Base-by-base conservation (phyloP, 1,139 yeast genomes). In the Casaregolazyma lundiana region DNA sequence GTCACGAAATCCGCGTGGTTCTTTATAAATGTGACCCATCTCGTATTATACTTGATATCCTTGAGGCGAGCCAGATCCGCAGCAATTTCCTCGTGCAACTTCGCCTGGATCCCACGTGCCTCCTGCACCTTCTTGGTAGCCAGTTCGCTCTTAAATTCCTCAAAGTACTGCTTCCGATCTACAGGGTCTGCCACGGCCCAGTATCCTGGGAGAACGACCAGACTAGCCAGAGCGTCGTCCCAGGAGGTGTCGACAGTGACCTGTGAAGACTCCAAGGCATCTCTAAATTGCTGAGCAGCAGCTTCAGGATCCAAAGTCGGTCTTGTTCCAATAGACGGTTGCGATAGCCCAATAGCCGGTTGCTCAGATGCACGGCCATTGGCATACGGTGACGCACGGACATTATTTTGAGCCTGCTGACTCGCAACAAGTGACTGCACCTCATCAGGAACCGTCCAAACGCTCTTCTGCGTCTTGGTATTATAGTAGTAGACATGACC, bases 241-340 rank as follows among this genome's bases (percentile, higher is more conserved):
- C 88, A 89, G 0, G 94, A 74, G 90, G 92, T 85, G 0, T 86
- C 76, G 0, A 84, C 75, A 58, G 83, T 89, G 1, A 87, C 85
- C 6, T 72, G 67, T 36, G 72, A 64, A 1, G 74, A 77, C 34
- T 67, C 63, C 16, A 89, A 66, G 71, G 87, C 67, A 2, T 66
- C 60, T n/a, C 70, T 56, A 59, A 82, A 88, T 4, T 66, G 70
- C 4, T 60, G 60, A 43, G 41, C 35, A 1, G 30, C 47, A 4
- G 48, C 45, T 29, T 44, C 50, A 6, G 21, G 22, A 26, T 13
- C 24, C 30, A 29, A 18, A 30, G 3, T n/a, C 15, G 41, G n/a
- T 21, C 16, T 36, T 8, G 32, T 13, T 5, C 11, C 11, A n/a
- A 24, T 8, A 26, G 7, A 3, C 6, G 32, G n/a, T n/a, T n/a